Base-by-base conservation (phyloP, 768 basidiomycete species). In the Mycena floridula region DNA sequence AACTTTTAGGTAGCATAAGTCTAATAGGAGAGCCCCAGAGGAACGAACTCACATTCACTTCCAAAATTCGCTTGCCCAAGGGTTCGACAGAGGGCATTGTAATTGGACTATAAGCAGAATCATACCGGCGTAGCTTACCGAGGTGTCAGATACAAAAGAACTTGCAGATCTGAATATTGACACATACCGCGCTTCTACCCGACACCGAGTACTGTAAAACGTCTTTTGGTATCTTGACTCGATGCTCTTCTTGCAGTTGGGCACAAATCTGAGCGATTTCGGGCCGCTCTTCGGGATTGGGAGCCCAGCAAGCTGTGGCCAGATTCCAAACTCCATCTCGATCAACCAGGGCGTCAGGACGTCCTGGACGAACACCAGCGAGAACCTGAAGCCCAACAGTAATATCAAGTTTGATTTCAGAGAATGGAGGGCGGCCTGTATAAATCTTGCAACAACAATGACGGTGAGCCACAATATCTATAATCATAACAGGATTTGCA, bases 391-490 rank as follows among this genome's bases (percentile, higher is more conserved):
- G 37, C 8, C 37, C 32, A 20, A 50, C 49, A 16, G 21, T 26
- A 2, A 40, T 25, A 22, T 50, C 46, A 11, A 26, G 13, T 25
- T 2, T 27, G 24, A 28, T 30, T 13, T 50, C 23, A 26, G 37
- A 35, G 42, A 50, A 50, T 15, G 49, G 49, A 3, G 42, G 41
- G 24, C 35, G 6, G 13, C 46, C 49, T 4, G 49, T 43, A 20
- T 47, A 40, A 15, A 50, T 43, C 49, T 50, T 23, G 15, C 11
- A 13, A 16, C 16, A 35, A 40, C 36, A 25, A 15, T 40, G 2
- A 44, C 7, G 4, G 13, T 44, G 12, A 16, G 9, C 15, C 3
- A 16, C 38, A 3, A 20, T 50, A 15, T 15, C 11, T 12, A 18
- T 7, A 28, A 21, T 20, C 16, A 39, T 7, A 21, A 37, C 2